Conservation (phyloP, 345 rosid species). For the Trapa incisa region DNA sequence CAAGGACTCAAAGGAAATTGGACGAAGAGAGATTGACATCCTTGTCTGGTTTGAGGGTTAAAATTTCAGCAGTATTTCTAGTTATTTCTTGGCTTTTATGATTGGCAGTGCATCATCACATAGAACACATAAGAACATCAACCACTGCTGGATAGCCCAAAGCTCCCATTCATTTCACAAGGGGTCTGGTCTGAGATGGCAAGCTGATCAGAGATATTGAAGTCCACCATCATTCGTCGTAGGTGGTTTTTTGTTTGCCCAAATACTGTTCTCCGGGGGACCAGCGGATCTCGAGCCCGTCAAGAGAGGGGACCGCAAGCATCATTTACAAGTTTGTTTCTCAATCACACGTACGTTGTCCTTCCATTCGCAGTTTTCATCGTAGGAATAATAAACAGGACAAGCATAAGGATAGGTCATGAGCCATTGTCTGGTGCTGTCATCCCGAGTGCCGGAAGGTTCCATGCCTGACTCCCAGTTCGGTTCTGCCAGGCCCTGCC, state of each 20-base stretch:
- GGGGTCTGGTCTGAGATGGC: too few relatives aligned
- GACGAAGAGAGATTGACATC: too few relatives aligned
- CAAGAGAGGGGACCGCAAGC: background rate
- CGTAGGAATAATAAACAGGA: background rate
- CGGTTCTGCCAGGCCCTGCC: conserved; percentile 35
- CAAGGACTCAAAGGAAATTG: background rate
- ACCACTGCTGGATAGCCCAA: too few relatives aligned
- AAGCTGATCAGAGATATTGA: too few relatives aligned
- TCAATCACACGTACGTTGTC: background rate
- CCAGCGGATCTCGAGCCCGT: background rate
- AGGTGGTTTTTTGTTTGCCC: background rate
- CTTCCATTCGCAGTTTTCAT: background rate
- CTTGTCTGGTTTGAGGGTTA: too few relatives aligned
- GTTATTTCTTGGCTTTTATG: too few relatives aligned
- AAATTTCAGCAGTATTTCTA: too few relatives aligned
- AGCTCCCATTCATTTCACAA: too few relatives aligned
- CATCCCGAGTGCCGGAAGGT: conserved; percentile 60
- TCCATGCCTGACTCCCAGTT: conserved; percentile 28
- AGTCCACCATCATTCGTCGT: background rate
- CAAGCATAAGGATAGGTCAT: background rate
- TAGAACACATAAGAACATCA: too few relatives aligned
- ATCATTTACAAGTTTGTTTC: background rate
- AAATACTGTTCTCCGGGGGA: background rate
- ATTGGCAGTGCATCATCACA: too few relatives aligned
- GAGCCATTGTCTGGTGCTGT: conserved; percentile 4